These are phyloP conservation scores for Fusarium sp. DNA, from an alignment of 2,329 filamentous ascomycete genomes.

Conservation along the genomic window DNA sequence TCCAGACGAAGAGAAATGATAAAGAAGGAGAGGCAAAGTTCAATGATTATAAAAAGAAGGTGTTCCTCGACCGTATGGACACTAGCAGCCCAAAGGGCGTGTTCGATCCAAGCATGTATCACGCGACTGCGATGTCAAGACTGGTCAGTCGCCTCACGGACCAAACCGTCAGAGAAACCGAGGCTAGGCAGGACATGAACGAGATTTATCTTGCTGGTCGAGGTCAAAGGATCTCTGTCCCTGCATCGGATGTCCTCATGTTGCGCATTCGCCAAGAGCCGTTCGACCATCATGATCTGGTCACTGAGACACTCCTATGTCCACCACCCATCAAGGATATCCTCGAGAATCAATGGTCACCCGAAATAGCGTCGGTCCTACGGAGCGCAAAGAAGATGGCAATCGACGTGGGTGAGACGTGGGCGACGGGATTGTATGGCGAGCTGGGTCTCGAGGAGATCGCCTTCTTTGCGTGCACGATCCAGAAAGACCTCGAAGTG, in stretches of 20 bases:
- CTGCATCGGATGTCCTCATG: slow-evolving; percentile 47
- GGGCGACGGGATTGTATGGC: slow-evolving; percentile 38
- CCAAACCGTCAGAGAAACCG: slow-evolving; percentile 2
- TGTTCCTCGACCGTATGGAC: slow-evolving; percentile 38
- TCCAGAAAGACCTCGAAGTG: slow-evolving; percentile 48
- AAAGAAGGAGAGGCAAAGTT: slow-evolving; percentile 4
- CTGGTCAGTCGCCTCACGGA: slow-evolving; percentile 24
- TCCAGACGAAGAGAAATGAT: slow-evolving; percentile 5
- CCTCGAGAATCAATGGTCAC: slow-evolving; percentile 47
- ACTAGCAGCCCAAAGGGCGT: background rate
- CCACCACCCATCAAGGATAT: slow-evolving; percentile 44
- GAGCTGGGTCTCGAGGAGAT: slow-evolving; percentile 46
- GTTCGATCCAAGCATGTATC: slow-evolving; percentile 40
- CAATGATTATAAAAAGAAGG: slow-evolving; percentile 31
- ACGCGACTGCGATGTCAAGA: slow-evolving; percentile 8
- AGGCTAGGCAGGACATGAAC: slow-evolving; percentile 23
- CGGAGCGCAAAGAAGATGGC: slow-evolving; percentile 44
- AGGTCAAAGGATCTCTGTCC: slow-evolving; percentile 38
- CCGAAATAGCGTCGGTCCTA: slow-evolving; percentile 45
- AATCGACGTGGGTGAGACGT: slow-evolving; percentile 47
- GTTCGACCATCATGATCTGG: slow-evolving; percentile 15
- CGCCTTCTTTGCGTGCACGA: slow-evolving; percentile 46
- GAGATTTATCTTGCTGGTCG: slow-evolving; percentile 45
- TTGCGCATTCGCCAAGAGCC: slow-evolving; percentile 43
- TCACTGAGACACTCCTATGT: slow-evolving; percentile 28